These are phyloP conservation scores for Choiromyces venosus DNA, from an alignment of 495 filamentous ascomycete genomes.

Conservation along the genomic window DNA sequence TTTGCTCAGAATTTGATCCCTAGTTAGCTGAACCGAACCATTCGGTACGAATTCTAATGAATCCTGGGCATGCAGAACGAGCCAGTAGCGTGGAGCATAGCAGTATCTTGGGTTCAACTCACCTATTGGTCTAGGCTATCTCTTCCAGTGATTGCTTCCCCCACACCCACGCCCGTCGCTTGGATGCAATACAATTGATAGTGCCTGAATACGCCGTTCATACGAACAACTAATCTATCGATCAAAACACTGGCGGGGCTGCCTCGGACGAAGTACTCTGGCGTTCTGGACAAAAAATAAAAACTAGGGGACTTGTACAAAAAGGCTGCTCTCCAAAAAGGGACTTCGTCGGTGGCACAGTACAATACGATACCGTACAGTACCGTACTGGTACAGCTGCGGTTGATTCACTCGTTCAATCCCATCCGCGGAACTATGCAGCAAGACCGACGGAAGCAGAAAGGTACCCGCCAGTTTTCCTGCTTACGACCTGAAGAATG, in stretches of 20 bases:
- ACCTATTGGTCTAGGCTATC: constrained; percentile 29
- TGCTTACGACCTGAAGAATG: constrained; percentile 16
- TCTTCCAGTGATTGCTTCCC: constrained; percentile 27
- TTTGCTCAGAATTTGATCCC: neutral
- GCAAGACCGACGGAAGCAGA: constrained; percentile 24
- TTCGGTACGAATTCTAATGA: constrained; percentile 21
- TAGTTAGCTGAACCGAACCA: constrained; percentile 21
- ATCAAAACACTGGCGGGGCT: constrained; percentile 26
- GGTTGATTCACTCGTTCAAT: constrained; percentile 24
- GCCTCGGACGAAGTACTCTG: constrained; percentile 17
- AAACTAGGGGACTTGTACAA: constrained; percentile 17
- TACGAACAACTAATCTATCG: constrained; percentile 29
- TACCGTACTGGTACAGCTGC: constrained; percentile 18
- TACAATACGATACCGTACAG: constrained; percentile 22
- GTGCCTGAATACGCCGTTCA: constrained; percentile 21
- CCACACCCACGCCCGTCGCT: constrained; percentile 25
- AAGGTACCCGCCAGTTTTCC: constrained; percentile 21
- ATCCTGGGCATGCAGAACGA: constrained; percentile 16
- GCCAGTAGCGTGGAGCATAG: constrained; percentile 20
- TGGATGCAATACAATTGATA: constrained; percentile 24
- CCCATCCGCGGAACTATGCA: constrained; percentile 31
- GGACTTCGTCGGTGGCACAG: neutral
- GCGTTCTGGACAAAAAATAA: constrained; percentile 13
- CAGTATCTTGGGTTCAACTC: constrained; percentile 8
- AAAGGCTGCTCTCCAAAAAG: constrained; percentile 11